These are phyloP conservation scores for Apiospora kogelbergensis DNA, from an alignment of 2,329 filamentous ascomycete species.

Conservation along the genomic window DNA sequence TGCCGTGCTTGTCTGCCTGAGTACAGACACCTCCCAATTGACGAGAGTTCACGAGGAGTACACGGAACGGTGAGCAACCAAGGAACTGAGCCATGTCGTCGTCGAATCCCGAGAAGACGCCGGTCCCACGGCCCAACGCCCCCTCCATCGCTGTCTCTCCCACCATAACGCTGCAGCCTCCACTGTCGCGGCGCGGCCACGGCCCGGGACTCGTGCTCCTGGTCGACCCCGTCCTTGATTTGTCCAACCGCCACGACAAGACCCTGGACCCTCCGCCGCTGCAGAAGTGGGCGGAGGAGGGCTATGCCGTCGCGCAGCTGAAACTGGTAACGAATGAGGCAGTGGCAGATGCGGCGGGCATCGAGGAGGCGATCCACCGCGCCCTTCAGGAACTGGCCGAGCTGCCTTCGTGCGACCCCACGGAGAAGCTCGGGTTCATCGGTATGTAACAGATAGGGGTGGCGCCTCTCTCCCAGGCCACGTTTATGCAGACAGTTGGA, in stretches of 20 bases:
- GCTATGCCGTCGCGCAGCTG: constrained; percentile 61
- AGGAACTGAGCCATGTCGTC: neutral
- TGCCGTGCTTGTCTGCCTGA: neutral
- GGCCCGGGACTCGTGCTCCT: constrained; percentile 39
- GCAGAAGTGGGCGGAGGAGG: constrained; percentile 72
- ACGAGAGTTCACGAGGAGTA: neutral
- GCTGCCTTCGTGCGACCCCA: constrained; percentile 17
- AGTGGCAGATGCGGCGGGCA: neutral
- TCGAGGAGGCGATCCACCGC: constrained; percentile 15
- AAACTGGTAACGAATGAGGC: constrained; percentile 22
- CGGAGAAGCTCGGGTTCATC: constrained; percentile 18
- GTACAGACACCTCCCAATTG: neutral
- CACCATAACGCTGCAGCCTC: constrained; percentile 28
- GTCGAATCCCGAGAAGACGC: constrained; percentile 5
- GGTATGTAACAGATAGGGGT: constrained; percentile 13
- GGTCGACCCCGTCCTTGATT: constrained; percentile 21
- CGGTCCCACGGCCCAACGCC: neutral
- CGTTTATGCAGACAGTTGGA: neutral
- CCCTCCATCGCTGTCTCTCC: neutral
- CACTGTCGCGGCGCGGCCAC: constrained; percentile 35
- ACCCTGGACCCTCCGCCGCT: constrained; percentile 51
- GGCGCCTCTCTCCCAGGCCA: neutral
- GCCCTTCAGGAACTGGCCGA: constrained; percentile 23
- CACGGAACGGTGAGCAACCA: neutral
- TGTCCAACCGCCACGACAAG: constrained; percentile 21